Evolutionary conservation across 228 moss, liverwort and hornwort genomes (phyloP).

Genomic region (Sphagnum fallax): DNA sequence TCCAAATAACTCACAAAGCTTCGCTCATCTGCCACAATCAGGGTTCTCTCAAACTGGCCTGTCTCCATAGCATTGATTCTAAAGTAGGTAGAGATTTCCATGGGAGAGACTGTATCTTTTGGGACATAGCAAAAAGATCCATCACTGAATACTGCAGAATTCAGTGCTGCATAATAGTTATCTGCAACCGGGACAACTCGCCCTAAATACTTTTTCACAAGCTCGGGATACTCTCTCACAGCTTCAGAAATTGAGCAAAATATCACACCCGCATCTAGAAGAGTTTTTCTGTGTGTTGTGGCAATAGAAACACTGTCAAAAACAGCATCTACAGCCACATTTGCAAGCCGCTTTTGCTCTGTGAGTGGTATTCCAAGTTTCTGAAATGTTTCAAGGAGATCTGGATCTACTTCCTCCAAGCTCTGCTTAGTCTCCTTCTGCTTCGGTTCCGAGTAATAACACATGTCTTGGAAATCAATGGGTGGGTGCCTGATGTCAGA

Average conservation of each 20-base stretch:
- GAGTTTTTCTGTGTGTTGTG: constrained; percentile 84
- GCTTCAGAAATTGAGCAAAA: constrained; percentile 98
- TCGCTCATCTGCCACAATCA: constrained; percentile 83
- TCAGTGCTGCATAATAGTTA: constrained; percentile 88
- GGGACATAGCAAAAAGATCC: constrained; percentile 96
- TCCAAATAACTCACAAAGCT: constrained; percentile 94
- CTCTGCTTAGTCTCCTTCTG: constrained; percentile 76
- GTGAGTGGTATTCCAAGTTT: constrained; percentile 89
- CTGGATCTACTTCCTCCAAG: constrained; percentile 91
- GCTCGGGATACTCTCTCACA: constrained; percentile 69
- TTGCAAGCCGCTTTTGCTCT: constrained; percentile 88
- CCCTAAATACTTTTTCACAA: constrained; percentile 77
- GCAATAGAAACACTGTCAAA: constrained; percentile 95
- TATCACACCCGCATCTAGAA: constrained; percentile 86
- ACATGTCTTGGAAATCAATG: constrained; percentile 92
- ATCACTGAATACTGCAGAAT: constrained; percentile 96
- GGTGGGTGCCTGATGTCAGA: constrained; percentile 79
- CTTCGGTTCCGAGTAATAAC: constrained; percentile 95
- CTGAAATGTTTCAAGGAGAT: constrained; percentile 82
- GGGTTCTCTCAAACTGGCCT: constrained; percentile 88
- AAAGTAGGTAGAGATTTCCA: constrained; percentile 98
- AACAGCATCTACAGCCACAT: constrained; percentile 93
- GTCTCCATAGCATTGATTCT: constrained; percentile 97
- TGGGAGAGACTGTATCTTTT: constrained; percentile 87
- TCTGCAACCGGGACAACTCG: constrained; percentile 87